phyloP scores from a whole-genome alignment of 805 yeast species.

The Starmerella apis region DNA sequence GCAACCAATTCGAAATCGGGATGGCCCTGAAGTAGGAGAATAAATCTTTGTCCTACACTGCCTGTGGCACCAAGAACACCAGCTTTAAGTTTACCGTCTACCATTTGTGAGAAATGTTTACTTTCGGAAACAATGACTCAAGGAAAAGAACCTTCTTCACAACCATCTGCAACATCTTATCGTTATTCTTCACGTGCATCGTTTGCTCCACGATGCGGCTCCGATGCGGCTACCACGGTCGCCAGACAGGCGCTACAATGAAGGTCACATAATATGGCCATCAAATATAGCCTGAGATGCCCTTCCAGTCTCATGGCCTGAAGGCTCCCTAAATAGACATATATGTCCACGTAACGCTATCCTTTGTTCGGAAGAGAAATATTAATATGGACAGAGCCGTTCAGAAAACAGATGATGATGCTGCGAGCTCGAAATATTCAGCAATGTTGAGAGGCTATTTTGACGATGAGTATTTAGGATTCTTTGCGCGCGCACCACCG shows the following conservation, averaged over 20 bases:
- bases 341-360: too few relatives aligned
- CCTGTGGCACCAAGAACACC: conserved; percentile 99
- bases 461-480: conserved; percentile 33
- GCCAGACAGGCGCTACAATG: neutral
- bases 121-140: neutral
- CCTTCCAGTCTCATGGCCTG: too few relatives aligned
- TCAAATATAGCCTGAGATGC: too few relatives aligned
- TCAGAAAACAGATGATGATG: conserved; percentile 52
- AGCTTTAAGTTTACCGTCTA: conserved; percentile 25
- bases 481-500: conserved; percentile 15
- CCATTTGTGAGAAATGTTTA: neutral
- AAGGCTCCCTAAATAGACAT: too few relatives aligned
- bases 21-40: conserved; percentile 69
- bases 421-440: conserved; percentile 43
- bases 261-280: too few relatives aligned
- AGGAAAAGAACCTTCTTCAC: neutral
- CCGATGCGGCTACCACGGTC: neutral
- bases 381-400: conserved; percentile 33
- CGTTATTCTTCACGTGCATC: neutral
- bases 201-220: neutral
- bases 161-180: neutral
- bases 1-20: conserved; percentile 80
- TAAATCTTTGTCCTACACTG: conserved; percentile 93
- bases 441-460: conserved; percentile 40
- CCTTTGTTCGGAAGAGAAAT: too few relatives aligned